Percentiles rank a stretch among this genome's conserved stretches.
These are phyloP conservation scores for Lentinula guzmanii DNA, from an alignment of 768 basidiomycete genomes.

Conservation along the genomic window DNA sequence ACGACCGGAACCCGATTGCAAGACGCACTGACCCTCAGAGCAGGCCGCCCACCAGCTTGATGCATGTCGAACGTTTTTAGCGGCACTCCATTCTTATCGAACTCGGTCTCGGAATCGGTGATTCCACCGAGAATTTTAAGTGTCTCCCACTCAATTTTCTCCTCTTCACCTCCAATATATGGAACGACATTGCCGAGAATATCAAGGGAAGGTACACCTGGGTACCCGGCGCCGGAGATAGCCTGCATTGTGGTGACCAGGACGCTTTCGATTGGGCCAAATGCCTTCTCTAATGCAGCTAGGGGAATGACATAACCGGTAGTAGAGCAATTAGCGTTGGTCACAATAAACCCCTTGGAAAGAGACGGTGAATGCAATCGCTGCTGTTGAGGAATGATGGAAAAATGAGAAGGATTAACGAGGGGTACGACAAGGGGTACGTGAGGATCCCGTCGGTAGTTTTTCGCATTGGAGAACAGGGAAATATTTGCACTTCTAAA, in stretches of 20 bases:
- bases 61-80: conserved; percentile 80
- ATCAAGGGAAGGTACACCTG: conserved; percentile 84
- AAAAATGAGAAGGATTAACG: conserved; percentile 83
- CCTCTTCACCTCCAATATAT: conserved; percentile 89
- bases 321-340: conserved; percentile 98
- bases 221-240: conserved; percentile 97
- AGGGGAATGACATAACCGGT: conserved; percentile 92
- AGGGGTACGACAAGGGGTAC: conserved; percentile 96
- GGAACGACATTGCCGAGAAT: conserved; percentile 96
- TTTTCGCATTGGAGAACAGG: conserved; percentile 97
- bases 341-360: conserved; percentile 89
- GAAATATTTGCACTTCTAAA: conserved; percentile 85
- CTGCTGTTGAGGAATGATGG: conserved; percentile 81
- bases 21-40: conserved; percentile 84
- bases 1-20: conserved; percentile 96
- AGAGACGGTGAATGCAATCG: conserved; percentile 59
- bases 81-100: conserved; percentile 22
- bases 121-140: conserved; percentile 93
- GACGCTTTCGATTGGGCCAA: conserved; percentile 90
- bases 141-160: conserved; percentile 99
- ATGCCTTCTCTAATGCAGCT: conserved; percentile 80
- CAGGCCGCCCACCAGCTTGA: conserved; percentile 36
- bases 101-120: conserved; percentile 35
- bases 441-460: conserved; percentile 84
- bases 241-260: conserved; percentile 97